Base-by-base conservation (phyloP, 768 basidiomycete genomes). In the Lactifluus hygrophoroides region DNA sequence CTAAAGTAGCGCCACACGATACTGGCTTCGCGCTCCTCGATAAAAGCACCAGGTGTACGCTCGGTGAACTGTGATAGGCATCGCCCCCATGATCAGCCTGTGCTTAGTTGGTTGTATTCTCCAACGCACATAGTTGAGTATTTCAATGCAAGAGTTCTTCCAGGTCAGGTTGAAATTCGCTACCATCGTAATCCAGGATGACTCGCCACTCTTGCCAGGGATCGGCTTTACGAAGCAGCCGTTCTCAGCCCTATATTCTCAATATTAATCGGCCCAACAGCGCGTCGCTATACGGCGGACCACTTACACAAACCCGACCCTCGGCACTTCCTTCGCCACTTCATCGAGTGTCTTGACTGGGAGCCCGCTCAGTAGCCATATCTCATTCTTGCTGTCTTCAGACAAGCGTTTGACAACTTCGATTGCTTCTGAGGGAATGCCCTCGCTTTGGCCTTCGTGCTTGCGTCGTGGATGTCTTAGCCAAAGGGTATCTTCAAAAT, bases 1-100 rank as follows among this genome's bases (percentile, higher is more conserved):
- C 83, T 86, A 85, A 86, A 90, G 77, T 86, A 94, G 0, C 89
- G 79, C 88, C 90, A 94, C 3, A 91, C 80, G 60, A 93, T 74
- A 10, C 88, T 90, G 0, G 90, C 85, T 35, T 86, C 83, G 27
- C 90, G 82, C 67, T 91, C 86, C 63, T 93, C 90, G 45, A 93
- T 80, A 67, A 88, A 89, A 3, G 90, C 84, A 1, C 86, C 88
- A 0, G 91, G 89, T 0, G 91, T 94, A 23, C 91, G 85, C 70
- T 94, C 91, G 5, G 88, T 83, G 73, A 92, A 93, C 90, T 93
- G 64, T 0, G n/a, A 1, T 56, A 17, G 42, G 13, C 32, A 48
- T n/a, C 19, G 0, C 10, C 44, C 34, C 19, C 8, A 10, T 6
- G 23, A 38, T 58, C 23, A 58, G 30, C 37, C n/a, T 48, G 32